phyloP scores from a whole-genome alignment of 2,329 filamentous ascomycete genomes.

The Pestalotiopsis sp. region DNA sequence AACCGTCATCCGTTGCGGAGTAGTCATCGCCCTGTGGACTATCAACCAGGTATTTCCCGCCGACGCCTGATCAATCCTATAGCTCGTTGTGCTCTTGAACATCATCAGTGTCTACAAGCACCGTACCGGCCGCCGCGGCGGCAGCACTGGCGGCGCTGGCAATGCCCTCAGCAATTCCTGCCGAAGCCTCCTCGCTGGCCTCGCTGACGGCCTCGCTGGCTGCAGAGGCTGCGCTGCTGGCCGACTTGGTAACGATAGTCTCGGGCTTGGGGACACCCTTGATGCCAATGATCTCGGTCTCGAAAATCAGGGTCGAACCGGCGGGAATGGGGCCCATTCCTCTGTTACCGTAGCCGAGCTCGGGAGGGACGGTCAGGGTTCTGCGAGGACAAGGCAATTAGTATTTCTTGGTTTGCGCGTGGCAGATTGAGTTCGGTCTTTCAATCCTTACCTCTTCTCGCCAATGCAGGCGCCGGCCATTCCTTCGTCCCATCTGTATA shows the following conservation, averaged over 20 bases:
- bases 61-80: conserved; percentile 32
- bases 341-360: conserved; percentile 78
- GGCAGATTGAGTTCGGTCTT: neutral
- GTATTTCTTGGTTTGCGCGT: conserved; percentile 10
- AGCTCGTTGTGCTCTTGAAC: conserved; percentile 63
- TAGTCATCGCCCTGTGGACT: too few species aligned
- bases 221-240: conserved; percentile 27
- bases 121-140: conserved; percentile 54
- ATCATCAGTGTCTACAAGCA: conserved; percentile 58
- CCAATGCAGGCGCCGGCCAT: conserved; percentile 93
- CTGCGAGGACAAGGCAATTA: conserved; percentile 38
- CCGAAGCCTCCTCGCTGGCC: conserved; percentile 28
- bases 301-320: conserved; percentile 83
- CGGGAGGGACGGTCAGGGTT: conserved; percentile 86
- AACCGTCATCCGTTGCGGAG: neutral
- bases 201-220: conserved; percentile 14
- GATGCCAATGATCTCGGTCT: conserved; percentile 88
- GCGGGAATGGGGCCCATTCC: conserved; percentile 81
- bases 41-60: neutral
- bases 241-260: conserved; percentile 44
- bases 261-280: conserved; percentile 65
- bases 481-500: conserved; percentile 82
- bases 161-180: conserved; percentile 40
- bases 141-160: conserved; percentile 48
- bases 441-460: conserved; percentile 68